phyloP scores from a whole-genome alignment of 2,329 filamentous ascomycete genomes.

The Verticillium albo-atrum region DNA sequence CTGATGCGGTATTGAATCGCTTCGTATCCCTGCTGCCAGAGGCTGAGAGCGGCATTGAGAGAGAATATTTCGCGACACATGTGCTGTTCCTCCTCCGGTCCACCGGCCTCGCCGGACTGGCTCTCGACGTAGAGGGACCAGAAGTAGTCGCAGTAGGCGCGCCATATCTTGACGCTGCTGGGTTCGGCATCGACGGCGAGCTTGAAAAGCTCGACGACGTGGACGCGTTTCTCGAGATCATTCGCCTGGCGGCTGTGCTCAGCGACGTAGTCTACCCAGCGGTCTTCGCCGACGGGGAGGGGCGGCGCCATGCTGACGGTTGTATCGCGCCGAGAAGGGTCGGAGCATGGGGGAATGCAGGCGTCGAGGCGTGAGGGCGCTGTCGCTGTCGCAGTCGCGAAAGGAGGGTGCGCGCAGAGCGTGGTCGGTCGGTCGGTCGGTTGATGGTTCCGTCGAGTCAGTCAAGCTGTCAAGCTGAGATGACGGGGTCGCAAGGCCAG shows the following conservation, averaged over 20 bases:
- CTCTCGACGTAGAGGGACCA: constrained; percentile 65
- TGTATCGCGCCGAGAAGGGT: constrained; percentile 1
- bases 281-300: constrained; percentile 65
- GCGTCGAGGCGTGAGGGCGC: not conserved
- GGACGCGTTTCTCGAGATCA: constrained; percentile 63
- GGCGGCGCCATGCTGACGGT: constrained; percentile 34
- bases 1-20: constrained; percentile 69
- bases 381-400: not conserved
- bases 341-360: constrained; percentile 1
- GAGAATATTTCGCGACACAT: constrained; percentile 70
- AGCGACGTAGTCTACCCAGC: constrained; percentile 73
- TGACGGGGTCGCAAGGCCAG: not conserved
- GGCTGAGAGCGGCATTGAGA: constrained; percentile 58
- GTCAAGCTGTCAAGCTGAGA: not conserved
- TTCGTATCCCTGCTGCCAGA: constrained; percentile 69
- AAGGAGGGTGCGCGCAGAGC: not conserved
- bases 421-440: not conserved
- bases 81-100: constrained; percentile 63
- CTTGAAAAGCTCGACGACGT: constrained; percentile 68
- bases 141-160: constrained; percentile 74
- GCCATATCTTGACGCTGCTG: constrained; percentile 70
- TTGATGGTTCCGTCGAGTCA: not conserved
- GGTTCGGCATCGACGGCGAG: constrained; percentile 67
- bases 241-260: constrained; percentile 60
- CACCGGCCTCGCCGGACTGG: constrained; percentile 49